Base-by-base conservation (phyloP, 169 alveolate species). In the Haemoproteus tartakovskyi region DNA sequence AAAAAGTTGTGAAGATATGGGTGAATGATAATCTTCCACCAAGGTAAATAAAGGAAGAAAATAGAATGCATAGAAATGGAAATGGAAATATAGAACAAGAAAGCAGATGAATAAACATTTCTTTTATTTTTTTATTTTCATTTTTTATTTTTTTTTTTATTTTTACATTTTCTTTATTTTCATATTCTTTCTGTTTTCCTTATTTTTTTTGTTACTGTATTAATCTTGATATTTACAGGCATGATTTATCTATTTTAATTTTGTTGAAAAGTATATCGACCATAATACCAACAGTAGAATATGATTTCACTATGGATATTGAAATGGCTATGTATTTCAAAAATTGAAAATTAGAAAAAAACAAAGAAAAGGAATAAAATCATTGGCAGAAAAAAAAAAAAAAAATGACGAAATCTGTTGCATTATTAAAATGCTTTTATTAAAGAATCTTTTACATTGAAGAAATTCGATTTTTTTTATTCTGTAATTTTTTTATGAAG, bases 231-330 rank as follows among this genome's bases (percentile, higher is more conserved):
- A 87, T 80, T 62, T 83, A 30, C 16, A 67, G 82, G 50, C 82
- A 67, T 40, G 82, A 67, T 52, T 46, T 89, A 21, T 79, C 90
- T 9, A 38, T 92, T 41, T 85, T 92, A 27, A 85, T 92, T 16
- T 82, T 92, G 59, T 63, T 92, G 80, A 90, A 92, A 78, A 90
- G 90, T 63, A 64, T 92, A 16, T 85, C 95, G 2, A 83, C 92
- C 4, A 94, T 92, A 16, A 90, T 90, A 41, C 96, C 96, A n/a
- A 87, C 96, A 2, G 90, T 92, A 21, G 94, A 92, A 57, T 87
- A 90, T 38, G 96, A 92, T 37, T 88, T 87, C 36, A 92, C 96
- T 18, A 70, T 89, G 30, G 96, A 92, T 56, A 45, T 85, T 18
- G 87, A 85, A 57, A 18, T 67, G n/a, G 74, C 82, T 16, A 67